These are phyloP conservation scores for Chaetoceros muelleri DNA, from an alignment of 108 stramenopile species.

Conservation along the genomic window DNA sequence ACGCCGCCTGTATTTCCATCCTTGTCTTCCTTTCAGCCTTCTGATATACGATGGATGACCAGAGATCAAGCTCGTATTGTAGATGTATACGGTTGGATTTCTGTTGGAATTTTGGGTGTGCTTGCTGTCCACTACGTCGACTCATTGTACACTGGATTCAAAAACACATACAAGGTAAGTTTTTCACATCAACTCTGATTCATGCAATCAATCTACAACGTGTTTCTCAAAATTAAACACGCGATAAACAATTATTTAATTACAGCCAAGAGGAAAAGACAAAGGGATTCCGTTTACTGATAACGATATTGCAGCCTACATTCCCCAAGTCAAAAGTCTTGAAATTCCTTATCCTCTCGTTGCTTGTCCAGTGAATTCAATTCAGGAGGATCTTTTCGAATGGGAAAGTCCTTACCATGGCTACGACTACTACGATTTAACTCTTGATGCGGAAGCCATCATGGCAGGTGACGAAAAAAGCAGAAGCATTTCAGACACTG, in stretches of 20 bases:
- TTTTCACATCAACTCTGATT: no score
- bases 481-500: neutral
- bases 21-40: slow-evolving; percentile 31
- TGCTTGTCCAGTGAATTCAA: slow-evolving; percentile 45
- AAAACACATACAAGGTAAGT: neutral
- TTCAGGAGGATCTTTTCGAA: slow-evolving; percentile 56
- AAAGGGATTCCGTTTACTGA: neutral
- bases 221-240: no score
- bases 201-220: no score
- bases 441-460: slow-evolving; percentile 51
- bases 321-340: slow-evolving; percentile 52
- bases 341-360: slow-evolving; percentile 63
- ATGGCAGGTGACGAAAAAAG: slow-evolving; percentile 22
- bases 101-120: neutral
- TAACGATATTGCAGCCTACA: slow-evolving; percentile 30
- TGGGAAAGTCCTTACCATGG: slow-evolving; percentile 64
- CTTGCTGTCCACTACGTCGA: neutral
- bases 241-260: no score
- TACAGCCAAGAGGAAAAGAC: neutral
- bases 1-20: slow-evolving; percentile 25
- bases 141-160: neutral
- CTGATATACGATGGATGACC: slow-evolving; percentile 64
- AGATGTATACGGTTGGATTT: slow-evolving; percentile 50
- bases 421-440: slow-evolving; percentile 60
- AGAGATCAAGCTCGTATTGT: slow-evolving; percentile 52